phyloP scores from a whole-genome alignment of 73 alveolate species.

The Effrenium voratum region DNA sequence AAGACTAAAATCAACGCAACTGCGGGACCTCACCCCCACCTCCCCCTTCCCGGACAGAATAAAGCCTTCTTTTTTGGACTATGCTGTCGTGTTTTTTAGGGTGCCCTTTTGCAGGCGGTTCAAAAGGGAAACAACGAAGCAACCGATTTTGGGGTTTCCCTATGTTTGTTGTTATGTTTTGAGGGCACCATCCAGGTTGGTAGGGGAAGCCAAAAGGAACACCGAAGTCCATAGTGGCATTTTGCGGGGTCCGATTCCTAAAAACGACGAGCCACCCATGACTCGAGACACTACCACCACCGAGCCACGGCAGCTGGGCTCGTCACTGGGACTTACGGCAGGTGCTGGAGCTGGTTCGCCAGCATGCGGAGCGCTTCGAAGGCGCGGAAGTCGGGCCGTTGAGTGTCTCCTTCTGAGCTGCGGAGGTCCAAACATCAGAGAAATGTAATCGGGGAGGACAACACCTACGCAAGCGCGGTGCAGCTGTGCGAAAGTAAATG shows the following conservation, averaged over 20 bases:
- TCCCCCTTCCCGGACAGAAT: no score
- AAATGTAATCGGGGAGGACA: background rate
- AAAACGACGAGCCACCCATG: background rate
- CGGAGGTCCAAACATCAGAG: background rate
- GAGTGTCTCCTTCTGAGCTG: background rate
- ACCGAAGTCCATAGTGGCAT: background rate
- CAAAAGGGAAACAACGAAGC: no score
- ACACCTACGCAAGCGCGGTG: background rate
- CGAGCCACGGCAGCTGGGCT: background rate
- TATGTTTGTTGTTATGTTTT: background rate
- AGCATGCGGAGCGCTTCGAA: conserved; percentile 87
- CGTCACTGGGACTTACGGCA: background rate
- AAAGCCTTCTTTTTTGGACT: no score
- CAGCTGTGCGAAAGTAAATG: no score
- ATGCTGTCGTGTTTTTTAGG: no score
- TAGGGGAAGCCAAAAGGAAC: background rate
- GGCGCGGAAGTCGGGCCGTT: background rate
- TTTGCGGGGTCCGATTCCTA: background rate
- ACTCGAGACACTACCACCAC: background rate
- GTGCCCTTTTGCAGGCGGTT: no score
- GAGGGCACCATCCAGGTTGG: background rate
- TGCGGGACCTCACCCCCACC: no score
- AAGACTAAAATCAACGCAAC: no score
- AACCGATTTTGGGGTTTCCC: no score
- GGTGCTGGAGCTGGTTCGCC: conserved; percentile 84